Conservation (phyloP, 805 yeast genomes). For the Diddensiella transvaalensis region DNA sequence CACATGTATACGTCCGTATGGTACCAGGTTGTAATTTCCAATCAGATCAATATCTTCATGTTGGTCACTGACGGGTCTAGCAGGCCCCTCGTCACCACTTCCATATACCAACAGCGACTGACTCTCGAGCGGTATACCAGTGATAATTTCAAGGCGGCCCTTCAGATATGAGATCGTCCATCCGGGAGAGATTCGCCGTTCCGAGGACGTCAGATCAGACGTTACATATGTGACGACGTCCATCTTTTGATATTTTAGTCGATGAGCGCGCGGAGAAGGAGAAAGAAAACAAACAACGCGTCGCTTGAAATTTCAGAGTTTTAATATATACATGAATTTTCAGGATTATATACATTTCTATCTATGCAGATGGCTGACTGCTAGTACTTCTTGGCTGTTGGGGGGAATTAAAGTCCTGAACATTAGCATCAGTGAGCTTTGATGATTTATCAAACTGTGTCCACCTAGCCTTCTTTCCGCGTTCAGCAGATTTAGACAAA, state of each 20-base stretch:
- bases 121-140: constrained; percentile 63
- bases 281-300: no score
- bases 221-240: constrained; percentile 57
- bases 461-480: constrained; percentile 42
- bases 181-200: constrained; percentile 56
- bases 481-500: constrained; percentile 78
- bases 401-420: neutral
- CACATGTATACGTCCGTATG: constrained; percentile 50
- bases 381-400: no score
- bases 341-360: no score
- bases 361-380: neutral
- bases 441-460: neutral
- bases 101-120: constrained; percentile 39
- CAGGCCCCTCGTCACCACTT: constrained; percentile 17
- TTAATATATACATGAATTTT: neutral
- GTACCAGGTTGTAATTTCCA: constrained; percentile 28
- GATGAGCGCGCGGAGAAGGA: no score
- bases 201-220: constrained; percentile 65
- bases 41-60: constrained; percentile 11
- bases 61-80: constrained; percentile 7
- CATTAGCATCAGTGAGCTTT: neutral
- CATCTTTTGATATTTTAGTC: neutral
- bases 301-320: no score
- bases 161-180: constrained; percentile 59
- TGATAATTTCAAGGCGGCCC: constrained; percentile 56